These are phyloP conservation scores for Petunia axillaris DNA, from an alignment of 257 asterid genomes.

Conservation along the genomic window DNA sequence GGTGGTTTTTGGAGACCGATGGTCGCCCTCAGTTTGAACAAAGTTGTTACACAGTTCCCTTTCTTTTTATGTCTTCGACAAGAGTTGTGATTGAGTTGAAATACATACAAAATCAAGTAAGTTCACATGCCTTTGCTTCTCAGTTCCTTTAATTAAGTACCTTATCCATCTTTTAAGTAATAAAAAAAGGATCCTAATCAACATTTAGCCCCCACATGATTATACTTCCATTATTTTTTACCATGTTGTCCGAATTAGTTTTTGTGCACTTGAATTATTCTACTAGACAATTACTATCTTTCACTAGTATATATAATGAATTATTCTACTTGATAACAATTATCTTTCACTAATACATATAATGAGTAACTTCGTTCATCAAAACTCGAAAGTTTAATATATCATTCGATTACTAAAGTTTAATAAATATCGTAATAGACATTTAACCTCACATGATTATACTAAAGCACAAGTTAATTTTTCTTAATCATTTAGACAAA, in stretches of 20 bases:
- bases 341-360: no score
- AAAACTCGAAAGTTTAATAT: no score
- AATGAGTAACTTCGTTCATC: no score
- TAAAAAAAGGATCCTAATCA: background rate
- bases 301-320: no score
- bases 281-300: no score
- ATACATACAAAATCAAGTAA: slow-evolving; percentile 2
- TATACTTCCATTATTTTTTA: background rate
- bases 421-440: background rate
- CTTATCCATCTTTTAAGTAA: background rate
- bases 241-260: background rate
- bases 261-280: background rate
- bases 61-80: background rate
- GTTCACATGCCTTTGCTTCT: background rate
- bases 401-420: no score
- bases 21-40: slow-evolving; percentile 13
- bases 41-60: background rate
- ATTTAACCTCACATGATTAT: background rate
- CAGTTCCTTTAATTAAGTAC: background rate
- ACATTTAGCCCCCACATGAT: background rate
- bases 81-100: background rate
- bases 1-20: background rate
- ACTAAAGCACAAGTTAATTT: background rate
- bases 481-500: background rate
- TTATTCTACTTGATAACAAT: no score